Base-by-base conservation (phyloP, 2,329 filamentous ascomycete genomes). In the Aspergillus fijiensis region DNA sequence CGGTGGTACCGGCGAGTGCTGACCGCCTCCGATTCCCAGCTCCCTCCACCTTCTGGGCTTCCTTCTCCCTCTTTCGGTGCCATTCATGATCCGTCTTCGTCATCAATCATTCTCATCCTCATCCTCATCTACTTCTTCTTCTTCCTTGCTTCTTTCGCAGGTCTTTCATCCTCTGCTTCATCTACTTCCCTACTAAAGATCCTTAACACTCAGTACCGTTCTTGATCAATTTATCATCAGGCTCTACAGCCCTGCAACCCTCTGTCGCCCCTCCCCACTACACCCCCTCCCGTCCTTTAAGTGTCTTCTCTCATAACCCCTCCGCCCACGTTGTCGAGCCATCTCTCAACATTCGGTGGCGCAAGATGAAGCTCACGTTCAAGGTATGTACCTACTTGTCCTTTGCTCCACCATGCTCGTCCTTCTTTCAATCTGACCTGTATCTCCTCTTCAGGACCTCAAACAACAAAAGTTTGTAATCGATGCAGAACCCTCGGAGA, bases 401-500 rank as follows among this genome's bases (percentile, higher is more conserved):
- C 61, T 65, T 61, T 59, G 29, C 42, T 29, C 25, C 58, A 58
- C 59, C 27, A 29, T 29, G 3, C 7, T 29, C 27, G 27, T 10
- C 7, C 27, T 29, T 2, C 59, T 42, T 19, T 14, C 35, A 25
- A 12, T n/a, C n/a, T 9, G 19, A 16, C 14, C 47, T 35, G 49
- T 52, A 49, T 63, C 49, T 51, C 64, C 64, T 49, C 52, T 55
- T 63, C 57, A 97, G 93, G 95, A 99, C 82, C 85, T 99, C 74
- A 98, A 97, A 84, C 95, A 98, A 80, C 91, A 97, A 78, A 97
- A 97, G 84, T 99, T 99, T 81, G 88, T 89, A 73, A 90, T 99
- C 82, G 94, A 98, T 69, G 91, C 92, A 74, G 93, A 98, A 78
- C 91, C 93, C 65, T 88, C 90, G 67, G 93, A 97, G 76, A 90